A percentile compares a stretch with the other conserved stretches of the same genome.
Conservation (phyloP, 108 stramenopile species). For the Skeletonema grethae region DNA sequence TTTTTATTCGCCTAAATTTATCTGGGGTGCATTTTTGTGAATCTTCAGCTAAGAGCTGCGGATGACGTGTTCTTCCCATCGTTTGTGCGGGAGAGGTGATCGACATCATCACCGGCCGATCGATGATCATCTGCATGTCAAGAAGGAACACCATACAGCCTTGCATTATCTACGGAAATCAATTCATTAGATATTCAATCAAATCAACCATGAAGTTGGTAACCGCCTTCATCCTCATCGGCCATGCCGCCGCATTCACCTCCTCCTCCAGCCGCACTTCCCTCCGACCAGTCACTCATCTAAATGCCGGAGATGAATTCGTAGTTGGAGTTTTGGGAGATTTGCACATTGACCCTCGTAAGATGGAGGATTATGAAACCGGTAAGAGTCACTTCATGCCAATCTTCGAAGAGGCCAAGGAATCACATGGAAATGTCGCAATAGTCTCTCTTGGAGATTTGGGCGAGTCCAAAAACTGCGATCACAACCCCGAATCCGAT, state of each 20-base stretch:
- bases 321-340: constrained; percentile 59
- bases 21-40: too few species aligned
- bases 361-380: constrained; percentile 70
- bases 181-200: not conserved
- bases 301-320: not conserved
- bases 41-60: not conserved
- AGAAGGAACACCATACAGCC: not conserved
- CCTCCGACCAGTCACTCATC: not conserved
- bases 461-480: constrained; percentile 51
- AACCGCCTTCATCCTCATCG: not conserved
- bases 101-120: not conserved
- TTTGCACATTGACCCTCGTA: constrained; percentile 84
- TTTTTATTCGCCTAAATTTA: too few species aligned
- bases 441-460: constrained; percentile 50
- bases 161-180: not conserved
- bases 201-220: not conserved
- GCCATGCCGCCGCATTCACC: not conserved
- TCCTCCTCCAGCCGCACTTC: not conserved
- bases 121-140: not conserved
- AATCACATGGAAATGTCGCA: constrained; percentile 50
- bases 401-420: constrained; percentile 68
- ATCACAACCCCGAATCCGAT: constrained; percentile 39
- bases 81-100: not conserved
- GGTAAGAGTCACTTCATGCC: constrained; percentile 54
- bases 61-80: not conserved